phyloP scores from a whole-genome alignment of 768 basidiomycete species.

The Phanerochaete carnosa region DNA sequence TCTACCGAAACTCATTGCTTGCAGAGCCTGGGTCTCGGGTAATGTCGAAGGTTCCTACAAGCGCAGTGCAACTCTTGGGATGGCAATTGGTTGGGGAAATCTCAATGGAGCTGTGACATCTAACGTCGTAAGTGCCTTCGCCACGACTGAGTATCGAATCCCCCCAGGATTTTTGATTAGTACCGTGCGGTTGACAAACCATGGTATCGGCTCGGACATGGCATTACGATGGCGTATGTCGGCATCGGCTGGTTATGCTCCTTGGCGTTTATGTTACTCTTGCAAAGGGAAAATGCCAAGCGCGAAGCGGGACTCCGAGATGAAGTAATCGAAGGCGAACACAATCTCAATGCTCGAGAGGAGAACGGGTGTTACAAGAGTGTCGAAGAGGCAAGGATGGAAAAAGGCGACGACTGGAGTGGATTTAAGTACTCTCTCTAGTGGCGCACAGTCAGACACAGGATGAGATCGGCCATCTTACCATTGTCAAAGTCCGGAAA shows the following conservation, averaged over 20 bases:
- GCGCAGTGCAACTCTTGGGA: constrained; percentile 63
- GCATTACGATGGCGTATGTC: constrained; percentile 67
- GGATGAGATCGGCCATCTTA: too few species aligned
- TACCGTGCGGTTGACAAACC: constrained; percentile 64
- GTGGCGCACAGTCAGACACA: too few species aligned
- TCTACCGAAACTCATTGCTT: not conserved
- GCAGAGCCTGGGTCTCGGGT: constrained; percentile 61
- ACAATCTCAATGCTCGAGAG: constrained; percentile 40
- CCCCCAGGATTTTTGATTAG: constrained; percentile 30
- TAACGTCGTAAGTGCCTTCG: constrained; percentile 48
- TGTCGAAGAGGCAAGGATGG: constrained; percentile 52
- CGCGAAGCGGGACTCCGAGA: constrained; percentile 68
- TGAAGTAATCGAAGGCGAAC: constrained; percentile 54
- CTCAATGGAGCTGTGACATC: constrained; percentile 66
- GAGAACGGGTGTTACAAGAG: constrained; percentile 51
- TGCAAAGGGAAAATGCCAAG: constrained; percentile 56
- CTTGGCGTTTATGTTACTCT: constrained; percentile 40
- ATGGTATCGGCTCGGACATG: constrained; percentile 69
- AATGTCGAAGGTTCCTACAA: constrained; percentile 77
- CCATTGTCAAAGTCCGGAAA: too few species aligned
- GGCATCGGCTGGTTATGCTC: constrained; percentile 59
- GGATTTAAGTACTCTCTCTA: constrained; percentile 56
- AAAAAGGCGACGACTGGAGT: constrained; percentile 73
- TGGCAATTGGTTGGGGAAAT: constrained; percentile 70
- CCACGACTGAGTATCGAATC: not conserved